Evolutionary conservation across 164 flowering plant species (phyloP).

Genomic region (Taxillus chinensis): DNA sequence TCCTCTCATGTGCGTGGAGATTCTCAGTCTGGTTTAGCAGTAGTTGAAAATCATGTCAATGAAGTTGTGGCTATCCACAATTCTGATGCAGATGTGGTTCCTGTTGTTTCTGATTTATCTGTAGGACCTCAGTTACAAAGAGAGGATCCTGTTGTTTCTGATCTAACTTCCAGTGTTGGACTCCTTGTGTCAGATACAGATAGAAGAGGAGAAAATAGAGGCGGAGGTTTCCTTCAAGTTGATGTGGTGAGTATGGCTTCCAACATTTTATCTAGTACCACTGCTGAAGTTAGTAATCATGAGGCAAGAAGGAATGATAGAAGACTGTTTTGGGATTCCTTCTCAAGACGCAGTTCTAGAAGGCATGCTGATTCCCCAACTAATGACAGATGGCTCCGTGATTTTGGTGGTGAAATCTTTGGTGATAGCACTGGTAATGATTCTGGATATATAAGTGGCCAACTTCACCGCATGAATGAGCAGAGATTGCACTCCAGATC

Average conservation of each 20-base stretch:
- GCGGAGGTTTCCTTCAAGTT: constrained; percentile 45
- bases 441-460: constrained; percentile 31
- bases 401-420: constrained; percentile 40
- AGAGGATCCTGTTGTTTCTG: constrained; percentile 29
- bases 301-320: constrained; percentile 61
- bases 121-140: constrained; percentile 14
- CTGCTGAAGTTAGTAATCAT: constrained; percentile 29
- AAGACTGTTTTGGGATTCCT: constrained; percentile 80
- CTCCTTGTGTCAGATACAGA: constrained; percentile 32
- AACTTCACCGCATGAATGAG: constrained; percentile 35
- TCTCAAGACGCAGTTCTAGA: constrained; percentile 65
- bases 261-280: constrained; percentile 24
- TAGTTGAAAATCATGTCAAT: constrained; percentile 22
- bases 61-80: constrained; percentile 12
- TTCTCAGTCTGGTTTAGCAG: constrained; percentile 13
- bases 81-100: constrained; percentile 19
- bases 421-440: constrained; percentile 39
- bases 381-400: constrained; percentile 68
- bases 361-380: constrained; percentile 45
- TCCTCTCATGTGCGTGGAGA: constrained; percentile 16
- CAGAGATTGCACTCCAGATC: constrained; percentile 49
- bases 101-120: constrained; percentile 23
- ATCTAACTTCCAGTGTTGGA: constrained; percentile 32
- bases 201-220: constrained; percentile 26
- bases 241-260: constrained; percentile 59